Evolutionary conservation across 352 stramenopile species (phyloP), one percentile per base, ranked within the genome.

Genomic region (Albugo candida): DNA sequence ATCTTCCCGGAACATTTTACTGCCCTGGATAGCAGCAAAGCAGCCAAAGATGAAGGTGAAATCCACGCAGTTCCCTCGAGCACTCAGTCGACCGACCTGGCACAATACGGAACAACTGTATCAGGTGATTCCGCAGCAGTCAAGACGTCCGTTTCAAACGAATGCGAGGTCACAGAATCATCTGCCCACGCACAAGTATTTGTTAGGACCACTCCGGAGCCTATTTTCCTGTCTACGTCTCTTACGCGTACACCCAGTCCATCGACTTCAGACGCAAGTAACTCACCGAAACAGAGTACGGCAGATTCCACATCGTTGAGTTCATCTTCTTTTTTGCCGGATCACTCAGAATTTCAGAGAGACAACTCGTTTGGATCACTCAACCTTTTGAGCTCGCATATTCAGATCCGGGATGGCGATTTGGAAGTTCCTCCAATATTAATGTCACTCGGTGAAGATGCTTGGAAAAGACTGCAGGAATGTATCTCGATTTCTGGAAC

Each of bases 1-100:
- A 85, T 88, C 48, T 88, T 88, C 37, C 75, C 75, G 1, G 75
- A 88, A 52, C 72, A 88, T 36, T 88, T 85, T 41, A 66, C 75
- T 2, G 74, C 67, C 1, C 58, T 71, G 41, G 71, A 84, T 38
- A 62, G 59, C 43, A 58, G 69, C 36, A 66, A 59, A 65, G 47
- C 49, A 31, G 8, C 8, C 3, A 31, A 31, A 31, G 24, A 31
- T 31, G 24, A 31, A 31, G 24, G 24, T 31, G 24, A 31, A 31
- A 31, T 8, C 8, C 24, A 31, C 24, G 3, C 24, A 31, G 24
- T 8, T 31, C 24, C 24, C 24, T 31, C 24, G 24, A 31, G 8
- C 8, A 31, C 8, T 31, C 24, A 31, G 3, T 10, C 24, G 24
- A 31, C 3, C 8, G 24, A 31, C 3, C 8, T 31, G 24, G 24